A percentile compares a stretch with the other conserved stretches of the same genome.
phyloP scores from a whole-genome alignment of 805 yeast genomes.

The Lipomyces lipofer region DNA sequence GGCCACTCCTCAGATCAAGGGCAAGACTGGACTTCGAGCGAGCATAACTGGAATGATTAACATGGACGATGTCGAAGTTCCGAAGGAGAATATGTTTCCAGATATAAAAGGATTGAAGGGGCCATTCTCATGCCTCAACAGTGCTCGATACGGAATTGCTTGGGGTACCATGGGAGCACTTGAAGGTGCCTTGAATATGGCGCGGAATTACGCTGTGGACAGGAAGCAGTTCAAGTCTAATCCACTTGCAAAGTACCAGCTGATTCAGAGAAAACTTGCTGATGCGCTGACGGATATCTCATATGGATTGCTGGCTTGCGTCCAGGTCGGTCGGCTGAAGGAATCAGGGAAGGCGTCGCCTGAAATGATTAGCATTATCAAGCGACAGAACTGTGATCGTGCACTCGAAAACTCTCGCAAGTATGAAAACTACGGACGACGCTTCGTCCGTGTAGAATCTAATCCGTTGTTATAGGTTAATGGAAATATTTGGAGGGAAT shows the following conservation, averaged over 20 bases:
- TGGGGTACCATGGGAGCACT: slow-evolving; percentile 50
- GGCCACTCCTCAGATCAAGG: slow-evolving; percentile 44
- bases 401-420: slow-evolving; percentile 42
- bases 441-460: background rate
- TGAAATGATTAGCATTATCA: slow-evolving; percentile 48
- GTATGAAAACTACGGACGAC: slow-evolving; percentile 8
- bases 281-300: slow-evolving; percentile 46
- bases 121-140: slow-evolving; percentile 48
- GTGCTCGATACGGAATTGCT: slow-evolving; percentile 47
- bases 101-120: slow-evolving; percentile 46
- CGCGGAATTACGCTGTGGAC: slow-evolving; percentile 44
- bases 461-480: slow-evolving; percentile 30
- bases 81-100: slow-evolving; percentile 45
- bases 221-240: slow-evolving; percentile 44
- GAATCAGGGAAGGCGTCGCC: slow-evolving; percentile 43
- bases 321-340: slow-evolving; percentile 47
- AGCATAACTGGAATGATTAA: slow-evolving; percentile 47
- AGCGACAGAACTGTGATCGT: slow-evolving; percentile 47
- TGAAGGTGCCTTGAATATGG: slow-evolving; percentile 43
- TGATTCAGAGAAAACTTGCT: slow-evolving; percentile 47
- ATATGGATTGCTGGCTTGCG: slow-evolving; percentile 43
- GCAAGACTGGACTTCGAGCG: slow-evolving; percentile 46
- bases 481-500: slow-evolving; percentile 51
- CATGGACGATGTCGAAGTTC: slow-evolving; percentile 48
- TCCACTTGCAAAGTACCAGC: slow-evolving; percentile 46